Evolutionary conservation across 495 filamentous ascomycete species (phyloP).

Genomic region (Melanomma pulvis-pyrius): DNA sequence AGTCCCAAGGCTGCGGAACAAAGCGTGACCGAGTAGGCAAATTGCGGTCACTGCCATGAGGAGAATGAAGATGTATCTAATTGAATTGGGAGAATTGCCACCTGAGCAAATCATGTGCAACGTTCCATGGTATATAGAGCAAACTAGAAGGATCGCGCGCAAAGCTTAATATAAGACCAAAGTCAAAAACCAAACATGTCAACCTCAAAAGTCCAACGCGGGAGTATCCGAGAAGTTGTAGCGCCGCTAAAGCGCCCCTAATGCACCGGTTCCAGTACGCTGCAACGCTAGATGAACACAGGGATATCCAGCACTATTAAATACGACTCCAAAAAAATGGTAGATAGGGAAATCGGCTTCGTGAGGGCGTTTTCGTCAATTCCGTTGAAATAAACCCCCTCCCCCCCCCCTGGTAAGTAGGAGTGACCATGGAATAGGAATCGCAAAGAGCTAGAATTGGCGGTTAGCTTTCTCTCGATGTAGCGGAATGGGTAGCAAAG

Average conservation of each 20-base stretch:
- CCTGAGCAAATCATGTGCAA: background rate
- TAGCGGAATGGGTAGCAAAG: too few relatives aligned
- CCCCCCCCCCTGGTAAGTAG: too few relatives aligned
- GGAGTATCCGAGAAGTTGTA: too few relatives aligned
- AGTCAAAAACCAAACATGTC: background rate
- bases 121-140: slow-evolving; percentile 15
- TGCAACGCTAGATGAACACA: slow-evolving; percentile 28
- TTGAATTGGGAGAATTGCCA: background rate
- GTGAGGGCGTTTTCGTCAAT: too few relatives aligned
- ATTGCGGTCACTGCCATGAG: background rate
- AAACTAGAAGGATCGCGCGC: background rate
- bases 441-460: too few relatives aligned
- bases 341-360: too few relatives aligned
- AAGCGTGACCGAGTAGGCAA: slow-evolving; percentile 41
- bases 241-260: background rate
- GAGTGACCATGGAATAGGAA: too few relatives aligned
- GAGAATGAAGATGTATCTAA: background rate
- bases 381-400: too few relatives aligned
- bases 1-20: slow-evolving; percentile 30
- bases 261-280: slow-evolving; percentile 9
- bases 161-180: background rate
- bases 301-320: slow-evolving; percentile 28
- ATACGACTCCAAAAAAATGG: too few relatives aligned
- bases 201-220: background rate
- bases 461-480: too few relatives aligned